phyloP scores from a whole-genome alignment of 1,139 yeast genomes.

The Candida neerlandica region DNA sequence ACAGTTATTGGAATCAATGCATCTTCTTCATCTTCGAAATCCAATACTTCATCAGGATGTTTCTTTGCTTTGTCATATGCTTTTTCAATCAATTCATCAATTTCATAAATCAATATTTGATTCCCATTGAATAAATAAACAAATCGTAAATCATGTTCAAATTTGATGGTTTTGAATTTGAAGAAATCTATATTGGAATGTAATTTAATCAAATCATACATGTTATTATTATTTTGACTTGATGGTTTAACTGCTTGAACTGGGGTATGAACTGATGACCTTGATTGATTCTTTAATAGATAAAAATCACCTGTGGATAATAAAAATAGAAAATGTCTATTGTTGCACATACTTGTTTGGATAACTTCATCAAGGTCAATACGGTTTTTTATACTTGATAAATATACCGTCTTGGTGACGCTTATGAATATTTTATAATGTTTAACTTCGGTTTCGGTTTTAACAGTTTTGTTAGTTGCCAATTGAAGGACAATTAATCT shows the following conservation, averaged over 20 bases:
- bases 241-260: conserved; percentile 15
- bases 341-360: conserved; percentile 31
- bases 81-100: conserved; percentile 31
- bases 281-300: conserved; percentile 35
- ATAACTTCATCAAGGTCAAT: conserved; percentile 27
- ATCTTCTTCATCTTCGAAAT: conserved; percentile 21
- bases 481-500: conserved; percentile 37
- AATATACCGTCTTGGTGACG: conserved; percentile 38
- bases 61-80: conserved; percentile 22
- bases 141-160: conserved; percentile 20
- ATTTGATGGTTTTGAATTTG: conserved; percentile 27
- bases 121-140: conserved; percentile 35
- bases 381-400: conserved; percentile 33
- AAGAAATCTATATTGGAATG: conserved; percentile 35
- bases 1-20: conserved; percentile 30
- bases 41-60: conserved; percentile 24
- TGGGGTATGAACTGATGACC: conserved; percentile 11
- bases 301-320: conserved; percentile 42
- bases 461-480: conserved; percentile 13
- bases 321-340: conserved; percentile 39
- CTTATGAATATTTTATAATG: conserved; percentile 34
- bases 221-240: conserved; percentile 21
- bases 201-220: conserved; percentile 42
- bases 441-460: conserved; percentile 14
- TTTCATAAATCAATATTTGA: conserved; percentile 32